Evolutionary conservation across 2,329 filamentous ascomycete genomes (phyloP), one percentile per base, ranked within the genome.

Genomic region (Phoma sp.): DNA sequence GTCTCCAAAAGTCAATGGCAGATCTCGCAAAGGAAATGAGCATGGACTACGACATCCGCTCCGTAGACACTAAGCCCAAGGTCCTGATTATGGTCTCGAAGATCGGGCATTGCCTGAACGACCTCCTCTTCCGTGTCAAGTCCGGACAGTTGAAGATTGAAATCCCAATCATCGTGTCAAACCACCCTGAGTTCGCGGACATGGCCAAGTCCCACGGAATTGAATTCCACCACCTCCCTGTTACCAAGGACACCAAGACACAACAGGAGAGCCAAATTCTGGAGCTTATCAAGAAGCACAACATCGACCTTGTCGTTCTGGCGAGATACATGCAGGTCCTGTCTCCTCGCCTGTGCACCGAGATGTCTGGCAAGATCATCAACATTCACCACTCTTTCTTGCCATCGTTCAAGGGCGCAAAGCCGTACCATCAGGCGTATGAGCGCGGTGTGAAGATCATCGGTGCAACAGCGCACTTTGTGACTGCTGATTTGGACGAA

Each of bases 301-400:
- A 83, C 61, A 84, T 95, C 68, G 91, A 95, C 70, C 83, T 95
- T 47, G 84, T 95, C 47, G 90, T 95, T 1, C 80, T 95, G 39
- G 91, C 91, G 6, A 86, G 91, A 55, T 95, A 95, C 78, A 95
- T 95, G 91, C 91, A 95, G 78, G 89, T 95, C 26, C 82, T 95
- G 10, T 90, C 87, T 18, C 90, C 90, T 0, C 84, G 77, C 7
- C 80, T 95, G 33, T 95, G 91, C 78, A 78, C 82, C 53, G 89
- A 85, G 66, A 93, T 95, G 90, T 89, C 86, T 43, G 91, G 91
- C 53, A 87, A 86, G 73, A 95, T 95, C 78, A 93, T 95, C 87
- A 95, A 95, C 79, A 93, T 95, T 76, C 91, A 95, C 78, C 91
- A 95, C 79, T 89, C 85, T 64, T 95, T 95, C 84, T 75, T 95